These are phyloP conservation scores for Trichoderma atroviride DNA, from an alignment of 2,329 filamentous ascomycete genomes.

Conservation along the genomic window DNA sequence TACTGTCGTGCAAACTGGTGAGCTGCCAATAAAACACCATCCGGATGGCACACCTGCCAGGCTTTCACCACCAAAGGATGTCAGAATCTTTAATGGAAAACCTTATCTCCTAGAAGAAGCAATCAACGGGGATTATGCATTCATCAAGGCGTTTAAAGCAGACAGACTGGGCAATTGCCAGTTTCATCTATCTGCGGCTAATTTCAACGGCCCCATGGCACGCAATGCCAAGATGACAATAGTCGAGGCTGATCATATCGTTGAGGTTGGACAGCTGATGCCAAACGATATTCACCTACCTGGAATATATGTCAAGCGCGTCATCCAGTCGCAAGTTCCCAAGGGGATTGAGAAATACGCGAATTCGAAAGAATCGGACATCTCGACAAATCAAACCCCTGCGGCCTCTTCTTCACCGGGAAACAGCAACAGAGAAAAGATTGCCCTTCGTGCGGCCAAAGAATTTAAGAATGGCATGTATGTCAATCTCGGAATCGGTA, in stretches of 20 bases:
- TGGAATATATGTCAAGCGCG: conserved; percentile 88
- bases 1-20: conserved; percentile 90
- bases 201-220: conserved; percentile 95
- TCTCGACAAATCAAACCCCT: conserved; percentile 57
- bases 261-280: conserved; percentile 83
- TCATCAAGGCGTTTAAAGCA: conserved; percentile 91
- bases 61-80: conserved; percentile 80
- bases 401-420: conserved; percentile 44
- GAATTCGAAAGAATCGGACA: conserved; percentile 69
- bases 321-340: conserved; percentile 75
- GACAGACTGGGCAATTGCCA: conserved; percentile 90
- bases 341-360: conserved; percentile 89
- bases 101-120: conserved; percentile 86
- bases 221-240: conserved; percentile 89
- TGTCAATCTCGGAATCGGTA: conserved; percentile 88
- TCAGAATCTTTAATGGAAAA: conserved; percentile 90
- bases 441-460: conserved; percentile 81
- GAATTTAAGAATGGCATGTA: conserved; percentile 97
- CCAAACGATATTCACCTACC: conserved; percentile 84
- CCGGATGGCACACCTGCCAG: conserved; percentile 72
- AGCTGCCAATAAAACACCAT: conserved; percentile 82
- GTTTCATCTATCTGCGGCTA: conserved; percentile 84
- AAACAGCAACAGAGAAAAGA: conserved; percentile 79
- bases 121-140: conserved; percentile 88
- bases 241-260: conserved; percentile 89